A percentile compares a stretch with the other conserved stretches of the same genome.
These are phyloP conservation scores for Tetraselmis striata DNA, from an alignment of 139 green algal genomes.

Conservation along the genomic window DNA sequence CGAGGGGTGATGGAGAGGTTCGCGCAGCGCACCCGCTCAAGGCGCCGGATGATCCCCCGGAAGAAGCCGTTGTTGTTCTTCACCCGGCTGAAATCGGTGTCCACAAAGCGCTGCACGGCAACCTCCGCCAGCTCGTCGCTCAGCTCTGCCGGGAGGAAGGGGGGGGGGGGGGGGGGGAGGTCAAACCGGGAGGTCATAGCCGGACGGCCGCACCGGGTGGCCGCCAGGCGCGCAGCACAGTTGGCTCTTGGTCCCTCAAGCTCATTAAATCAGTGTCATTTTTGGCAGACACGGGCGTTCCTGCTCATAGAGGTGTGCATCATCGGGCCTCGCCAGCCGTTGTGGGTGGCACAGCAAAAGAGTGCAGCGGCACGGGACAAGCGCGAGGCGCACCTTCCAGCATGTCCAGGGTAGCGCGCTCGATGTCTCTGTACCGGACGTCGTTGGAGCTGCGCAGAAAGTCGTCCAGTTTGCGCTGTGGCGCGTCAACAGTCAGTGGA, in stretches of 20 bases:
- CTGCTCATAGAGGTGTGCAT: not conserved
- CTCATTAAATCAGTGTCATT: not conserved
- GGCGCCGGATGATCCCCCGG: not conserved
- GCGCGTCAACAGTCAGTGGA: too few relatives aligned
- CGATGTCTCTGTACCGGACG: not conserved
- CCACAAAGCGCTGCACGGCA: not conserved
- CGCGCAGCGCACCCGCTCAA: not conserved
- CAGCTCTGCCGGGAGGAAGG: too few relatives aligned
- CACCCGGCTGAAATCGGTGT: not conserved
- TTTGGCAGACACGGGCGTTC: not conserved
- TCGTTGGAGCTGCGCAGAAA: not conserved
- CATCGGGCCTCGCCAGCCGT: not conserved
- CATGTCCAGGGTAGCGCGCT: not conserved
- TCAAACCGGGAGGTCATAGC: too few relatives aligned
- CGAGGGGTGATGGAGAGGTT: too few relatives aligned
- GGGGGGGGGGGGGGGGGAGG: too few relatives aligned
- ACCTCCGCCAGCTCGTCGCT: not conserved
- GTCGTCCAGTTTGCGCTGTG: not conserved
- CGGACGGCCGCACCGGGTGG: too few relatives aligned
- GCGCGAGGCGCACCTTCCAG: not conserved
- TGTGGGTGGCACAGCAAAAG: too few relatives aligned
- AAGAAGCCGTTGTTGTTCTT: not conserved
- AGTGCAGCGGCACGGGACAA: too few relatives aligned
- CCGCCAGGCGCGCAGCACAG: too few relatives aligned
- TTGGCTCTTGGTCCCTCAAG: too few relatives aligned